Base-by-base conservation (phyloP, 331 rosid genomes). In the Malus hybrid region DNA sequence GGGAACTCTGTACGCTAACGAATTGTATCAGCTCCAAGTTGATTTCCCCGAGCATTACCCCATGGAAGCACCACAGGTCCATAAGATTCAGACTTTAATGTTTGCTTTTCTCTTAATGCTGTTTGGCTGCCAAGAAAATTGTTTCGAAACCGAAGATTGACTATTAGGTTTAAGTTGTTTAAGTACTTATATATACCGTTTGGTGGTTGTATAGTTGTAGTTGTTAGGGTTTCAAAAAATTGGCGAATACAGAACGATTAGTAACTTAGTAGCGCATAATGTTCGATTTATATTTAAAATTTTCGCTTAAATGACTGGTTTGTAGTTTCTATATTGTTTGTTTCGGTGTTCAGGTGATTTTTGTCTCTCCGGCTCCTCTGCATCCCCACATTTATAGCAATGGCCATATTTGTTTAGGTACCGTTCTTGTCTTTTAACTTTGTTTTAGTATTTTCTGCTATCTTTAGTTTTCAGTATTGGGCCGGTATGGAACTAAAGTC, bases 331-430 rank as follows among this genome's bases (percentile, higher is more conserved):
- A 56, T 71, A 31, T 46, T 79, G 2, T 69, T 63, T 72, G 72
- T 70, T 71, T 63, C 73, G 12, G n/a, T 76, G 36, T 77, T 22
- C 81, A 94, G 97, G 99, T 94, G 71, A 90, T 94, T 78, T 94
- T 94, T 76, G 78, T 92, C 77, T 78, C 88, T 65, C 97, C 99
- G 10, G 96, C 99, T 70, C 99, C 99, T 1, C 79, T 90, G 79
- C 99, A 94, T 85, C 99, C 99, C n/a, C 99, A 94, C 84, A 94
- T 94, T 79, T 94, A 94, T 70, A 94, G 97, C 88, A 94, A 94
- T 29, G 99, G 99, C 44, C 99, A 94, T 86, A 94, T 94, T 78
- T 94, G 99, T 83, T 84, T 94, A 86, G 99, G 99, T 94, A 84
- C 48, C 3, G 13, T 28, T 29, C 29, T 14, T 29, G 19, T 20